Percentiles rank a stretch among this genome's conserved stretches.
Evolutionary conservation across 2,329 filamentous ascomycete species (phyloP).

Genomic region (Coleophoma crateriformis): DNA sequence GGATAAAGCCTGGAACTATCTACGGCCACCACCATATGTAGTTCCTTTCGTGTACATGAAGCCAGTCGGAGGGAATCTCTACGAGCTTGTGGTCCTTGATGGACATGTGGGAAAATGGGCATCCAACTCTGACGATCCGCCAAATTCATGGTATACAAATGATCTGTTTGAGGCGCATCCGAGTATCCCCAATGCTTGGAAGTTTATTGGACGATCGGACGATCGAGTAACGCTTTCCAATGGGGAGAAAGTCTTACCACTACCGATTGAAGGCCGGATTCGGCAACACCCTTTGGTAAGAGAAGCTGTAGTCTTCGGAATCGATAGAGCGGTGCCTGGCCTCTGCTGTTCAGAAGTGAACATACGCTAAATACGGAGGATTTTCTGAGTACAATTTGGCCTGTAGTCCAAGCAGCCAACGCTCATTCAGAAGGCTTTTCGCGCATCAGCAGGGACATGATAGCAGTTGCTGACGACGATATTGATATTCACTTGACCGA

Average conservation of each 20-base stretch:
- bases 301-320: constrained; percentile 53
- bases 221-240: constrained; percentile 40
- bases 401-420: constrained; percentile 46
- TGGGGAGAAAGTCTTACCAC: constrained; percentile 41
- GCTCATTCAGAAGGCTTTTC: constrained; percentile 43
- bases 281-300: constrained; percentile 44
- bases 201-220: constrained; percentile 38
- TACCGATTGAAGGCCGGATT: constrained; percentile 46
- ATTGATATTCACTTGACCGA: constrained; percentile 42
- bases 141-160: constrained; percentile 36
- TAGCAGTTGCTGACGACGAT: constrained; percentile 41
- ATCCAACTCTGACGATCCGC: constrained; percentile 36
- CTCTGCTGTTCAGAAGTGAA: constrained; percentile 45
- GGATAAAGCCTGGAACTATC: constrained; percentile 57
- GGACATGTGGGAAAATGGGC: constrained; percentile 30
- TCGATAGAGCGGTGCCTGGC: constrained; percentile 45
- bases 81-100: constrained; percentile 27
- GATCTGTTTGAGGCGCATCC: constrained; percentile 39
- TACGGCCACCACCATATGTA: constrained; percentile 28
- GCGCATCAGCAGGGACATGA: constrained; percentile 45
- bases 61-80: constrained; percentile 24
- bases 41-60: constrained; percentile 14
- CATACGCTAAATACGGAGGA: constrained; percentile 34
- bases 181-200: constrained; percentile 35
- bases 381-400: constrained; percentile 42